Percentiles rank a stretch among this genome's conserved stretches.
These are phyloP conservation scores for Moesziomyces globuligerus DNA, from an alignment of 1,284 basidiomycete genomes.

Conservation along the genomic window DNA sequence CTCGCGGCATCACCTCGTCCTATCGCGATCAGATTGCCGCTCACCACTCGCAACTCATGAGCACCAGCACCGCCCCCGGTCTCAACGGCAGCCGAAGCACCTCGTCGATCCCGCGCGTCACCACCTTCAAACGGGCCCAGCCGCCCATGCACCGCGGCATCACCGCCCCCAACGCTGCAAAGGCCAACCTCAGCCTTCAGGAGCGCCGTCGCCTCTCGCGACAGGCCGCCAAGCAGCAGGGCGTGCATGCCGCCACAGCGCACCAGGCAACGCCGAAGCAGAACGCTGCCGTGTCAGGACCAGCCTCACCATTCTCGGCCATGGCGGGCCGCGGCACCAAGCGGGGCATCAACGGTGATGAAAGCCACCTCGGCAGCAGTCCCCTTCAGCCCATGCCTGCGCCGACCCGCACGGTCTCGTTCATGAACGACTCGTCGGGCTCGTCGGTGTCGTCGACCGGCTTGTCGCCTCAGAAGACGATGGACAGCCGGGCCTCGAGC, in stretches of 20 bases:
- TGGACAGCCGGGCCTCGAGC: conserved; percentile 23
- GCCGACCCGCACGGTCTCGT: conserved; percentile 33
- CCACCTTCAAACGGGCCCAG: conserved; percentile 34
- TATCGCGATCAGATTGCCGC: conserved; percentile 51
- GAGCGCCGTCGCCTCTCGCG: conserved; percentile 58
- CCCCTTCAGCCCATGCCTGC: conserved; percentile 14
- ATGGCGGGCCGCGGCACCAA: conserved; percentile 38
- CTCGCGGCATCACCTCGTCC: conserved; percentile 24
- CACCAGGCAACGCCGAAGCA: conserved; percentile 25
- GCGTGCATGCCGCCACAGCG: background rate
- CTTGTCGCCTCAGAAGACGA: conserved; percentile 38
- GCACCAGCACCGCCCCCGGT: conserved; percentile 18
- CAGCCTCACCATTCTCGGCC: conserved; percentile 6
- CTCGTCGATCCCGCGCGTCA: conserved; percentile 35
- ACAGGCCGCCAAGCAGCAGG: conserved; percentile 35
- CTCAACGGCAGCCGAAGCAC: conserved; percentile 25
- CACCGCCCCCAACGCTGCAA: conserved; percentile 23
- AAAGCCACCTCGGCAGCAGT: conserved; percentile 20
- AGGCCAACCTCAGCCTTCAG: conserved; percentile 49
- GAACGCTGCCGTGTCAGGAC: background rate
- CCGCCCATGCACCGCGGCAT: conserved; percentile 24
- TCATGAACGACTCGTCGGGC: conserved; percentile 40
- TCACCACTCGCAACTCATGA: conserved; percentile 51
- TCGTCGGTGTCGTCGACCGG: conserved; percentile 32
- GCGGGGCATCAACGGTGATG: conserved; percentile 28